Evolutionary conservation across 495 filamentous ascomycete species (phyloP), one percentile per base, ranked within the genome.

Genomic region (Tuber umbilicatum): DNA sequence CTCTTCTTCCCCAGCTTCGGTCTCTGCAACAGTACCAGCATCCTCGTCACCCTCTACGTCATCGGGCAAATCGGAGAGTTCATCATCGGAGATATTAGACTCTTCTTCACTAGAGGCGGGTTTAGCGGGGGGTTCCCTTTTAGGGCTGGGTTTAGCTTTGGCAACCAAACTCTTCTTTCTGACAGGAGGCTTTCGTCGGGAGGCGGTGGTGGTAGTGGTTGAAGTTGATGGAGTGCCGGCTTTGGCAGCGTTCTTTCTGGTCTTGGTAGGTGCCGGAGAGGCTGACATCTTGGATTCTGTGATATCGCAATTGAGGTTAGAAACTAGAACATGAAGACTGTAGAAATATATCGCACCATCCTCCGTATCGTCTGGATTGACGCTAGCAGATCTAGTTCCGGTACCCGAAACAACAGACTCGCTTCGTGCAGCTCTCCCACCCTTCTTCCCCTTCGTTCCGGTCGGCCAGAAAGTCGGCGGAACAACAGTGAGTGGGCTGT

Each of bases 101-200:
- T 80, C 83, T 31, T 82, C 75, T 70, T 86, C 86, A 42, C 86
- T 83, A 83, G 84, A 55, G 84, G 84, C 9, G 85, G 86, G 40
- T 82, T 86, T 19, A 86, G 86, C 9, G 87, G 87, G 40, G 86
- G 87, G 39, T 84, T 84, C 12, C 85, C 83, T 80, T 88, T 87
- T 87, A 50, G 42, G 68, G 43, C 64, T 60, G 19, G 41, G 69
- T n/a, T 79, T 40, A 64, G 50, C 40, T 23, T 67, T 69, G 9
- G 55, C 43, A 5, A 50, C 73, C 10, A 73, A 67, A 17, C 72
- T 35, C 27, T 70, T 74, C n/a, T 47, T 41, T 27, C 69, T 42
- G 3, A 68, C 42, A 35, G 70, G 72, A 2, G 41, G 68, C 69
- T 68, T 75, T 27, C 70, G 67, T 27, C 72, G 74, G 17, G 74